Conservation (phyloP, 192 early-diverging fungal species). For the Phlyctochytrium arcticum region DNA sequence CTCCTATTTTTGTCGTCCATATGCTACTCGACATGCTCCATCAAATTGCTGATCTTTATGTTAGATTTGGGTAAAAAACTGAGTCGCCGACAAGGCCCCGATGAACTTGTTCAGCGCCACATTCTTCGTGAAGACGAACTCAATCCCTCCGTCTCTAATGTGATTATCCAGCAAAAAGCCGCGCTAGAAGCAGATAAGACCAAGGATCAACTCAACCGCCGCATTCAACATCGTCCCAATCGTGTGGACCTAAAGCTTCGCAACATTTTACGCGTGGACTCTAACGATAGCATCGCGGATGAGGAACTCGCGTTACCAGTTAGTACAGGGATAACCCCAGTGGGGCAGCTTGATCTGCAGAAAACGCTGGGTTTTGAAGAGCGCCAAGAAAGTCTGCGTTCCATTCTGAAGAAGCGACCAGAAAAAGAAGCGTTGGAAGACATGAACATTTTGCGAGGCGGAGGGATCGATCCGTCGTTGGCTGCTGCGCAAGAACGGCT, state of each 20-base stretch:
- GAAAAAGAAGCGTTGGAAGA: conserved; percentile 46
- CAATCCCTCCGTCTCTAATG: conserved; percentile 28
- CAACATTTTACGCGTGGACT: conserved; percentile 46
- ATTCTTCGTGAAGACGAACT: conserved; percentile 48
- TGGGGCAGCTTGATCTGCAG: conserved; percentile 19
- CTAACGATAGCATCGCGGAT: not conserved
- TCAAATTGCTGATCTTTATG: not conserved
- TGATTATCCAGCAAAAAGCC: conserved; percentile 36
- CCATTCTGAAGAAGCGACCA: conserved; percentile 48
- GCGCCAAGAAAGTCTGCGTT: conserved; percentile 32
- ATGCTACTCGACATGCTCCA: not conserved
- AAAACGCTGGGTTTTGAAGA: conserved; percentile 31
- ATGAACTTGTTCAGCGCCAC: conserved; percentile 46
- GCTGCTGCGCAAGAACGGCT: conserved; percentile 42
- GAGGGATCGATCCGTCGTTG: conserved; percentile 34
- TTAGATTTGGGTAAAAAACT: conserved; percentile 51
- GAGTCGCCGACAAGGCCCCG: conserved; percentile 31
- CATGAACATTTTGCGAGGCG: conserved; percentile 50
- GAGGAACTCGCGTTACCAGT: not conserved
- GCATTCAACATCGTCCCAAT: conserved; percentile 36
- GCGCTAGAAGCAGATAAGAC: conserved; percentile 46
- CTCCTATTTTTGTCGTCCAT: not conserved
- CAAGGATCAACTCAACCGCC: conserved; percentile 41
- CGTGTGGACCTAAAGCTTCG: conserved; percentile 50
- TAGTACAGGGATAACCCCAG: not conserved